Evolutionary conservation across 169 alveolate species (phyloP), one percentile per base, ranked within the genome.

Genomic region (Plasmodium yoelii): DNA sequence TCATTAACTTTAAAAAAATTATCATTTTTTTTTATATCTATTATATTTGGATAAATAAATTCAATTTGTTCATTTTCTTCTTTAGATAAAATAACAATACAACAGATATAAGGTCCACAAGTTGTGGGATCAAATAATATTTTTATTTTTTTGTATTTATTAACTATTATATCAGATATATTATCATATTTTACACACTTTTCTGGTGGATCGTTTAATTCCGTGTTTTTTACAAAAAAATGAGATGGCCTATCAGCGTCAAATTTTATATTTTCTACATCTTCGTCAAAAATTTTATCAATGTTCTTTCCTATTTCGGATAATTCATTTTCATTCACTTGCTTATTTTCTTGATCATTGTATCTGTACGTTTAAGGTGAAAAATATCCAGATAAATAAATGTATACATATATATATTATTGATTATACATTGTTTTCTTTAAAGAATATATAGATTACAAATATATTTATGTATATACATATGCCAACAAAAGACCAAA

Each of bases 181-280:
- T 15, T 28, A 7, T 61, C 49, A 34, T 34, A 34, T 61, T 61
- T 18, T 24, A 7, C 56, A 26, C 56, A n/a, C 55, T 26, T 44
- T 55, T 67, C 63, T 51, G 24, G 10, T 5, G n/a, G 57, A 28
- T 53, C 61, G 13, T 65, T 69, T 26, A 56, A 26, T 53, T 80
- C 65, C 7, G 12, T 67, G 49, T 55, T 67, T 80, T 80, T 80
- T 63, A 55, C 55, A 67, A 80, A 80, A 80, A 65, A 80, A 49
- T 24, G 56, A 3, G 90, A 80, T 56, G 56, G 24, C 22, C 56
- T 82, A 80, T 80, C 90, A 26, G 64, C 84, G 34, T 80, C 68
- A 28, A 80, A 67, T 80, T 55, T 80, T 68, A 80, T 56, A 49
- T 64, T 80, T 71, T 80, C 90, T 26, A 80, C 90, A 65, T 80